phyloP scores from a whole-genome alignment of 179 eudicot species.

The Beta lomatogona region DNA sequence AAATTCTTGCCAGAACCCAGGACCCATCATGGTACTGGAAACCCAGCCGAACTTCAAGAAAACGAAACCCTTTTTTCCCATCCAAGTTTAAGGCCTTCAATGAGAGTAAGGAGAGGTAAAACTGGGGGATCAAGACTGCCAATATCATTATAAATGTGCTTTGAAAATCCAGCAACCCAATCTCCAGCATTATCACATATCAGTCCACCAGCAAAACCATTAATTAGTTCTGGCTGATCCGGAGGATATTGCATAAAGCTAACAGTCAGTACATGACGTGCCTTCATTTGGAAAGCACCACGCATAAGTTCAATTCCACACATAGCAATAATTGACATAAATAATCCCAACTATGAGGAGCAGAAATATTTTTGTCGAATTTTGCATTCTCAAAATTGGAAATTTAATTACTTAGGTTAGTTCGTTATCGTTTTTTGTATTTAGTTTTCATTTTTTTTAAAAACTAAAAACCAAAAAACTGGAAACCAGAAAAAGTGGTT shows the following conservation, averaged over 20 bases:
- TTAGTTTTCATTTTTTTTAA: too few relatives aligned
- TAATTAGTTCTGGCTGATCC: conserved; percentile 8
- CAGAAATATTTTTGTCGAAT: too few relatives aligned
- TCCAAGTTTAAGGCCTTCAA: conserved; percentile 21
- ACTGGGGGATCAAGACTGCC: not conserved
- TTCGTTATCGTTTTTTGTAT: too few relatives aligned
- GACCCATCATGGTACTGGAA: conserved; percentile 23
- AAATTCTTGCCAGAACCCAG: conserved; percentile 25
- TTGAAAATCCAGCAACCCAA: conserved; percentile 21
- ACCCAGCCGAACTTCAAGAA: conserved; percentile 20
- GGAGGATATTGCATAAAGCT: conserved; percentile 23
- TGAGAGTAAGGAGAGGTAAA: conserved; percentile 13
- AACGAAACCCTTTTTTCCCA: conserved; percentile 26
- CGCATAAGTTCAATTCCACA: not conserved
- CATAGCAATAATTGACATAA: too few relatives aligned
- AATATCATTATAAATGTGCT: not conserved
- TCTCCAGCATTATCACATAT: conserved; percentile 18
- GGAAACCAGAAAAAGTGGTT: too few relatives aligned
- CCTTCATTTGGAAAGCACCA: not conserved
- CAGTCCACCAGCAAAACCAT: conserved; percentile 27
- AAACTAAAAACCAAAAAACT: too few relatives aligned
- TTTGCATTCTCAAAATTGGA: too few relatives aligned
- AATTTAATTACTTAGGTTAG: too few relatives aligned
- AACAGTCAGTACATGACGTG: conserved; percentile 13
- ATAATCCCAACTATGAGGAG: too few relatives aligned